Evolutionary conservation across 805 yeast species (phyloP).

Genomic region (Cyberlindnera subsufficiens): DNA sequence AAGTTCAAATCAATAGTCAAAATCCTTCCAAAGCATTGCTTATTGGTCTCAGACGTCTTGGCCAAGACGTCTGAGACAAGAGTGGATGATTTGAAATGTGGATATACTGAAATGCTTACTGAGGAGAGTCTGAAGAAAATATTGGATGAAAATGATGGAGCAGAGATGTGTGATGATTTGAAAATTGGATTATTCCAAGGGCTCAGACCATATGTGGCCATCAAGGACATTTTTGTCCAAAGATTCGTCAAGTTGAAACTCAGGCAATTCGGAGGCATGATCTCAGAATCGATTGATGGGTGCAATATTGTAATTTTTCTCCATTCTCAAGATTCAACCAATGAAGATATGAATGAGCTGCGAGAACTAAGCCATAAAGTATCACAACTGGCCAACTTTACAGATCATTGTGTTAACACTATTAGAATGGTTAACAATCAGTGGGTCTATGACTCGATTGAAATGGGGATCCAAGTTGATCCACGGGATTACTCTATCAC

Average conservation of each 20-base stretch:
- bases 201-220: slow-evolving; percentile 25
- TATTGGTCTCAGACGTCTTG: slow-evolving; percentile 31
- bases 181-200: slow-evolving; percentile 29
- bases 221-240: slow-evolving; percentile 3
- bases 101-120: slow-evolving; percentile 34
- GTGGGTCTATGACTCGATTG: slow-evolving; percentile 34
- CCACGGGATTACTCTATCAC: slow-evolving; percentile 23
- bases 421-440: slow-evolving; percentile 28
- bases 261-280: slow-evolving; percentile 40
- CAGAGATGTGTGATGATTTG: slow-evolving; percentile 4
- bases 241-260: slow-evolving; percentile 21
- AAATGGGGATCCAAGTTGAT: slow-evolving; percentile 24
- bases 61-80: slow-evolving; percentile 25
- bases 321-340: neutral
- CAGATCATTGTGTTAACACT: slow-evolving; percentile 15
- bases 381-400: slow-evolving; percentile 1
- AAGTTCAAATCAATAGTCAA: slow-evolving; percentile 33
- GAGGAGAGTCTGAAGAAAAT: slow-evolving; percentile 7
- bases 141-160: slow-evolving; percentile 10
- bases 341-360: neutral
- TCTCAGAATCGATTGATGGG: slow-evolving; percentile 22
- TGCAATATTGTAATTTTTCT: slow-evolving; percentile 34
- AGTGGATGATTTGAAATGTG: slow-evolving; percentile 60
- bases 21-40: slow-evolving; percentile 58
- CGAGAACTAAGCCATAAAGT: slow-evolving; percentile 8